phyloP scores from a whole-genome alignment of 2,329 filamentous ascomycete species.

The Lasiodiplodia gonubiensis region DNA sequence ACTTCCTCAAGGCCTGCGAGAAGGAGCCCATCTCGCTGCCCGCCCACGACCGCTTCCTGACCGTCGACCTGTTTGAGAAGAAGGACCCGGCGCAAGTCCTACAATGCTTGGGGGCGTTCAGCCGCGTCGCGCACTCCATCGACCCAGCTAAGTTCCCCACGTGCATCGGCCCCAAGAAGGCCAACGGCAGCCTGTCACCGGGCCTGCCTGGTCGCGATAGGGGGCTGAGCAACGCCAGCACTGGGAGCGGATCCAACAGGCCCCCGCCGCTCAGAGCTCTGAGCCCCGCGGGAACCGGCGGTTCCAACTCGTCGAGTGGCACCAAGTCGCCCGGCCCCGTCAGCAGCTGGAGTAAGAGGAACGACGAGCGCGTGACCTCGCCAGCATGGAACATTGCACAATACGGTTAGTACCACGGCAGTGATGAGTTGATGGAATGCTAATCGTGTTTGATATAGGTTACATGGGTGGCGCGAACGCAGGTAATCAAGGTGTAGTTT shows the following conservation, averaged over 20 bases:
- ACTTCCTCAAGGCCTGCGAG: slow-evolving; percentile 90
- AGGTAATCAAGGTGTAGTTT: slow-evolving; percentile 90
- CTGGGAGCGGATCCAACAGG: slow-evolving; percentile 41
- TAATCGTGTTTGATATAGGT: slow-evolving; percentile 44
- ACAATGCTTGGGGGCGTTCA: slow-evolving; percentile 91
- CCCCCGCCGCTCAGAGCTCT: slow-evolving; percentile 45
- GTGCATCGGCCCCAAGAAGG: slow-evolving; percentile 74
- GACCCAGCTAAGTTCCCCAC: slow-evolving; percentile 76
- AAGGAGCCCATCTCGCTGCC: slow-evolving; percentile 82
- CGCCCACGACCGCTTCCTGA: slow-evolving; percentile 94
- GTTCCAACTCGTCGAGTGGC: slow-evolving; percentile 63
- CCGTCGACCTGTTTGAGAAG: slow-evolving; percentile 91
- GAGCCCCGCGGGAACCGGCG: slow-evolving; percentile 55
- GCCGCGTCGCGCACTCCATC: slow-evolving; percentile 76
- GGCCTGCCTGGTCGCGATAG: slow-evolving; percentile 39
- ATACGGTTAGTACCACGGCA: slow-evolving; percentile 62
- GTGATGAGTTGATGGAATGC: neutral
- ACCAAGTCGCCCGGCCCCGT: slow-evolving; percentile 61
- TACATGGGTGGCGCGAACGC: slow-evolving; percentile 98
- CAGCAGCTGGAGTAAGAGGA: slow-evolving; percentile 89
- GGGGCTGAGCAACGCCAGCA: slow-evolving; percentile 42
- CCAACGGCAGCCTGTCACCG: slow-evolving; percentile 37
- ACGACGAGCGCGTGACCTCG: slow-evolving; percentile 77
- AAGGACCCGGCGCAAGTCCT: slow-evolving; percentile 97
- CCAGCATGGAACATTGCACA: slow-evolving; percentile 99